A percentile compares a stretch with the other conserved stretches of the same genome.
These are phyloP conservation scores for Lecanicillium sp. DNA, from an alignment of 2,329 filamentous ascomycete genomes.

Conservation along the genomic window DNA sequence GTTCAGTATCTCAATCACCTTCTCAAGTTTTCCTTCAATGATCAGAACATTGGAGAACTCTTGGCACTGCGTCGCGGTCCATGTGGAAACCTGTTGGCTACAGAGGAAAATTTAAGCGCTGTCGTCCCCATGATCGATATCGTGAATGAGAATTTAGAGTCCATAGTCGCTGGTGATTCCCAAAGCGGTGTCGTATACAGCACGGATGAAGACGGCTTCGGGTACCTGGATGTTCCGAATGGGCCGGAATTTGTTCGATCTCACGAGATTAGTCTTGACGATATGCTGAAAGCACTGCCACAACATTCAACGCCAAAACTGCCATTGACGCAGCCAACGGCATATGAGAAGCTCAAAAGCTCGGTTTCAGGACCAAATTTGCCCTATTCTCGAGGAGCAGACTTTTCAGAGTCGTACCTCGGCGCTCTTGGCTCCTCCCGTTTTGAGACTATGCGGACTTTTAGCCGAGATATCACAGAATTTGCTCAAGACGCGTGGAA, in stretches of 20 bases:
- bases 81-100: background rate
- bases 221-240: background rate
- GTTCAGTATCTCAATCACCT: constrained; percentile 4
- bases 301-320: constrained; percentile 6
- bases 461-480: constrained; percentile 3
- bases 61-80: background rate
- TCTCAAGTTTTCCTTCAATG: background rate
- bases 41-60: background rate
- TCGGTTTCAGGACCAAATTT: background rate
- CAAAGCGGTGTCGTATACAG: constrained; percentile 1
- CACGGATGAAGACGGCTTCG: background rate
- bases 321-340: constrained; percentile 1
- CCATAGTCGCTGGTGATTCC: background rate
- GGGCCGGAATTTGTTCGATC: background rate
- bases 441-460: constrained; percentile 3
- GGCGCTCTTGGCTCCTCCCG: constrained; percentile 1
- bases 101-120: background rate
- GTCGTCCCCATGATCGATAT: constrained; percentile 1
- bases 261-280: background rate
- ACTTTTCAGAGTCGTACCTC: constrained; percentile 1
- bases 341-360: background rate
- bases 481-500: constrained; percentile 3
- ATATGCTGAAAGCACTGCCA: constrained; percentile 1
- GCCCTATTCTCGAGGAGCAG: constrained; percentile 2
- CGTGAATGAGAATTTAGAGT: constrained; percentile 6